Conservation (phyloP, 139 green algal species). For the Chlamydomonas sphaeroides region DNA sequence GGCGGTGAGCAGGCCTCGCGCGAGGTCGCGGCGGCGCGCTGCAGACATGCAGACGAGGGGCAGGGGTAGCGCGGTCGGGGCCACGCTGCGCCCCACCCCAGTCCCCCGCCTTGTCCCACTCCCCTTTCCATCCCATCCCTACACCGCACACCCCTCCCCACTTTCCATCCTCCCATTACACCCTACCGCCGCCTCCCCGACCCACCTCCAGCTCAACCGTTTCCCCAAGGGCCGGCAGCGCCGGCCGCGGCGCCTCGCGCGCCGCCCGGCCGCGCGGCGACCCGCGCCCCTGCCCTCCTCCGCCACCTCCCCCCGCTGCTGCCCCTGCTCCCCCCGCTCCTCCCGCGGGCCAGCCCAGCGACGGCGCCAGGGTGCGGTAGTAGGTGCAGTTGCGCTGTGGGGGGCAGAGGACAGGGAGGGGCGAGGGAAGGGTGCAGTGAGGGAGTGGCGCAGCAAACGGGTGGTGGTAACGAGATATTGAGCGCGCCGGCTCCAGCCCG, state of each 20-base stretch:
- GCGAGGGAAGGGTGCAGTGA: too few species aligned
- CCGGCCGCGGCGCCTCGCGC: background rate
- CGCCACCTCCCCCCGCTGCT: too few species aligned
- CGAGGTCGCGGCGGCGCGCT: too few species aligned
- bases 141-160: background rate
- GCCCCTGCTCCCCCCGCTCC: too few species aligned
- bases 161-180: background rate
- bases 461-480: too few species aligned
- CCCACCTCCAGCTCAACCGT: constrained; percentile 34
- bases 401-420: too few species aligned
- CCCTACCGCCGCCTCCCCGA: background rate
- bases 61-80: too few species aligned
- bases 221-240: background rate
- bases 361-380: constrained; percentile 61
- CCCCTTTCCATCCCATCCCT: background rate
- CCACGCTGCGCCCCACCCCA: background rate
- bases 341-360: background rate
- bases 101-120: background rate
- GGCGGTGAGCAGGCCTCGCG: background rate
- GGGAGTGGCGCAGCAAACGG: too few species aligned
- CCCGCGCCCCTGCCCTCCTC: background rate
- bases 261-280: too few species aligned
- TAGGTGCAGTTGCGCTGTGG: constrained; percentile 86
- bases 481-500: too few species aligned
- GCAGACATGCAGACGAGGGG: too few species aligned